phyloP scores from a whole-genome alignment of 345 rosid species.

The Odontarrhena argentea region DNA sequence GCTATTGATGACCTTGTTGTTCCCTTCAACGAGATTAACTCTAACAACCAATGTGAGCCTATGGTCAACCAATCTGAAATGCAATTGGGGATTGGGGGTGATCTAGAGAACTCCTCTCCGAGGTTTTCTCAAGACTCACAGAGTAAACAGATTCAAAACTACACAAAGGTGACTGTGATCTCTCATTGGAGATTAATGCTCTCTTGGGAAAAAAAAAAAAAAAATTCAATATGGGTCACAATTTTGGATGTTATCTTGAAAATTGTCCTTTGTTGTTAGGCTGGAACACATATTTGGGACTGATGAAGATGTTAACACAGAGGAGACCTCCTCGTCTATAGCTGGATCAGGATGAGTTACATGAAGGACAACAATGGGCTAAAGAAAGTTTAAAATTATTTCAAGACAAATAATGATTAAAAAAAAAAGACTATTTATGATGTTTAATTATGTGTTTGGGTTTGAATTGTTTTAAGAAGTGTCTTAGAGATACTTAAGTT shows the following conservation, averaged over 20 bases:
- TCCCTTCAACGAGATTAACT: conserved; percentile 50
- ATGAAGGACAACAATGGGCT: background rate
- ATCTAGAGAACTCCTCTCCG: conserved; percentile 65
- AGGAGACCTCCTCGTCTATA: conserved; percentile 57
- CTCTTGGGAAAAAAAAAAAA: background rate
- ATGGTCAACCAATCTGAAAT: conserved; percentile 27
- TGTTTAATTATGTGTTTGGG: too few relatives aligned
- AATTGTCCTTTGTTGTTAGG: conserved; percentile 45
- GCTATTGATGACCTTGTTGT: conserved; percentile 42
- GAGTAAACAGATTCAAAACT: conserved; percentile 72
- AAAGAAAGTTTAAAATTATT: background rate
- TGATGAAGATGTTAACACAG: conserved; percentile 48
- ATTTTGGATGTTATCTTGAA: conserved; percentile 41
- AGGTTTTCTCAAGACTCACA: conserved; percentile 73
- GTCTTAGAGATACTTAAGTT: too few relatives aligned
- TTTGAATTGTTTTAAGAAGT: too few relatives aligned
- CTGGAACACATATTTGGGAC: background rate
- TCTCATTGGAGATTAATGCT: background rate
- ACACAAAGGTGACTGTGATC: conserved; percentile 60
- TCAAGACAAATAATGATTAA: background rate
- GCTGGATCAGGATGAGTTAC: conserved; percentile 52
- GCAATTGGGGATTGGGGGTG: conserved; percentile 9
- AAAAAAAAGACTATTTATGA: too few relatives aligned
- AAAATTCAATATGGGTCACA: background rate
- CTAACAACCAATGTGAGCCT: conserved; percentile 67